Evolutionary conservation across 2,329 filamentous ascomycete species (phyloP), one percentile per base, ranked within the genome.

Genomic region (Chaetomiaceae sp.): DNA sequence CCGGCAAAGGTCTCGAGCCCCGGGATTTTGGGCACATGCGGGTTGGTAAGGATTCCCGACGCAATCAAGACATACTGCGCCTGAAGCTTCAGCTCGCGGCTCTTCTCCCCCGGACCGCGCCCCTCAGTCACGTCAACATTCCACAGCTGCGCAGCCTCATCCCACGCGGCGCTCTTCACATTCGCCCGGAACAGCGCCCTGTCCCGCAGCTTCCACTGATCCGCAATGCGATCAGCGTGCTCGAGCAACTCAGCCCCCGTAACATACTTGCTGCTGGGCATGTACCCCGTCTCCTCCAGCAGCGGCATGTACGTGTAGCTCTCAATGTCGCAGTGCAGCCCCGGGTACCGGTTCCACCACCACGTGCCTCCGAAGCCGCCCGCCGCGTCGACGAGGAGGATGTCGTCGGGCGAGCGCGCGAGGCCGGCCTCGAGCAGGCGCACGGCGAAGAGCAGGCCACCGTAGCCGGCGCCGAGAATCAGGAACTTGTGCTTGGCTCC

Each of bases 231-330:
- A 6, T 75, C 64, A 3, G 73, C 69, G 61, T 83, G 72, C 33
- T 69, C 64, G 0, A 74, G 71, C 17, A 83, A 67, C 55, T 73
- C 72, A 0, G 63, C 48, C 3, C 67, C 72, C 0, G 66, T 42
- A 0, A 64, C 63, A 44, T 73, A 74, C 39, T 68, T 71, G 39
- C 78, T 69, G 15, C 69, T 76, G 0, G 82, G 83, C 63, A 83
- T 74, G 61, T 82, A 83, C 0, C 75, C 76, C 1, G 73, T 82
- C 64, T 84, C 80, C 55, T 85, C 81, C 2, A 85, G 71, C 12
- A 83, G 65, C 3, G 81, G 81, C 66, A 84, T 66, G 60, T 85
- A 85, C n/a, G 75, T 70, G 59, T 80, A 83, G 47, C 73, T 72
- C 65, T 86, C 82, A 3, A 82, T 68, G 60, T 86, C 82, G 61